Evolutionary conservation across 1,284 basidiomycete species (phyloP).

Genomic region (Neotropicomus parvogracilis): DNA sequence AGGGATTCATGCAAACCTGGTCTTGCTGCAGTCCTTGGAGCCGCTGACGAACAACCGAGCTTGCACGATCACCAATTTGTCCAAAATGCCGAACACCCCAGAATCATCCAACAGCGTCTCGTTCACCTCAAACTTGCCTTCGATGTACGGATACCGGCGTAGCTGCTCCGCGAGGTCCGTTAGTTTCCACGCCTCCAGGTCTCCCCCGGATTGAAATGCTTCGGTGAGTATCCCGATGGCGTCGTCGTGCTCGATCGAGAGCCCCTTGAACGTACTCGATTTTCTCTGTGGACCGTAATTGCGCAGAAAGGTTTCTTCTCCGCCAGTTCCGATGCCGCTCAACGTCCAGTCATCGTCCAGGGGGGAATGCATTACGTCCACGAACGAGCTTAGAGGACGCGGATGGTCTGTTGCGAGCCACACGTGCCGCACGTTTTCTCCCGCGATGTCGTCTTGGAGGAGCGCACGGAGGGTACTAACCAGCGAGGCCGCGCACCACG

Average conservation of each 20-base stretch:
- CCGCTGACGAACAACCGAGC: slow-evolving; percentile 47
- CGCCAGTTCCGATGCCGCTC: not conserved
- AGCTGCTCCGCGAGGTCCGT: slow-evolving; percentile 37
- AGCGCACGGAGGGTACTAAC: slow-evolving; percentile 39
- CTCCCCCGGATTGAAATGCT: slow-evolving; percentile 41
- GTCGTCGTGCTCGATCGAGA: slow-evolving; percentile 36
- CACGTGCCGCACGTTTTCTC: slow-evolving; percentile 34
- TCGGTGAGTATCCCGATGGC: slow-evolving; percentile 40
- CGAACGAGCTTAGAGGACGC: slow-evolving; percentile 21
- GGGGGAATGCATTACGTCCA: not conserved
- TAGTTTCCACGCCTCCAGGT: slow-evolving; percentile 39
- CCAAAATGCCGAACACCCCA: slow-evolving; percentile 46
- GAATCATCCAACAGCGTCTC: slow-evolving; percentile 39
- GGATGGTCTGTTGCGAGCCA: slow-evolving; percentile 52
- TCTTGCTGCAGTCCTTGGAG: slow-evolving; percentile 37
- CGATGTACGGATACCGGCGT: slow-evolving; percentile 22
- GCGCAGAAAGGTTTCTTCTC: not conserved
- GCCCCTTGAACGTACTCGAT: slow-evolving; percentile 42
- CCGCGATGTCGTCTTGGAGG: slow-evolving; percentile 31
- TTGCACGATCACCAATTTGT: slow-evolving; percentile 44
- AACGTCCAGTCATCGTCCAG: not conserved
- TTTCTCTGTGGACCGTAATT: slow-evolving; percentile 23
- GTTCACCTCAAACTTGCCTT: slow-evolving; percentile 26
- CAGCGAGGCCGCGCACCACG: slow-evolving; percentile 44
- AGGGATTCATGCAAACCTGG: slow-evolving; percentile 31